Base-by-base conservation (phyloP, 192 early-diverging fungal genomes). In the Coemansia interrupta region DNA sequence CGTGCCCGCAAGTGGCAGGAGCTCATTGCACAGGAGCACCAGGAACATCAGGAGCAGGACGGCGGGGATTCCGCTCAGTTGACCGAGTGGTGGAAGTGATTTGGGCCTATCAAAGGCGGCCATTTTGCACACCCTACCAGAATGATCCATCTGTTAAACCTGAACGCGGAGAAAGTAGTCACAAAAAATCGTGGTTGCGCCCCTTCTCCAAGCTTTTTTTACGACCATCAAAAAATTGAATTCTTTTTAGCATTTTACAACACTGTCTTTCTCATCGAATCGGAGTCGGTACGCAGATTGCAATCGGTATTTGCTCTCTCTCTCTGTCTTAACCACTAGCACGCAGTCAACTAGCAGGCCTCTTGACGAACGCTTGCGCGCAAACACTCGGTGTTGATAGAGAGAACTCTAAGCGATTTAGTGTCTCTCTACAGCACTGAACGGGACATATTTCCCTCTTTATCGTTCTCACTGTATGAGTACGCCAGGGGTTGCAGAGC, bases 51-150 rank as follows among this genome's bases (percentile, higher is more conserved):
- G 46, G 51, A 39, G 15, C 42, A 49, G 4, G 59, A 29, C 19
- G 41, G 17, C 19, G 41, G 17, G 0, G 55, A 20, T 17, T 32
- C 8, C 20, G 5, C 20, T 24, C 38, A 49, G 20, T 26, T 63
- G 38, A 22, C 14, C 12, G 69, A 78, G 22, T 78, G 75, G 75
- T 78, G 75, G 75, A 72, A 78, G 51, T 68, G 47, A 39, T 3
- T 26, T 26, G 22, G 14, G 10, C 18, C 5, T 26, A 28, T 9
- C 24, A 50, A 7, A 50, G 14, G 23, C 28, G 14, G 23, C n/a
- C 15, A 48, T 23, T 23, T 48, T 9, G n/a, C 26, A 26, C 26
- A 26, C 26, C 26, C 4, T 23, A 1, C 13, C 13, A 10, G 24
- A 47, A 20, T 24, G 13, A n/a, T 24, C 20, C n/a, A 47, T 23